A percentile compares a stretch with the other conserved stretches of the same genome.
Conservation (phyloP, 2,329 filamentous ascomycete species). For the Aspergillus texensis region DNA sequence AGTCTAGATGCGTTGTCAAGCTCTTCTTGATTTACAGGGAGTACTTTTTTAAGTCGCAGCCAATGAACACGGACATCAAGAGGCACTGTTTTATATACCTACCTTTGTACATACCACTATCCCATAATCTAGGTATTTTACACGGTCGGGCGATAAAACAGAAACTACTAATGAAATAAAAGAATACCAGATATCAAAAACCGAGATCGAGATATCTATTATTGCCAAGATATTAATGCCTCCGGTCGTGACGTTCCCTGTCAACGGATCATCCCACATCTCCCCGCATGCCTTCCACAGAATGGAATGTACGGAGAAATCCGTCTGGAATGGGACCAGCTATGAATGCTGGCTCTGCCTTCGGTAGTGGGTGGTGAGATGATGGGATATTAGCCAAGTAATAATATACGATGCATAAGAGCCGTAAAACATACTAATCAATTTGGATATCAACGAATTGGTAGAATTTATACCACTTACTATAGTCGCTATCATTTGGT, state of each 20-base stretch:
- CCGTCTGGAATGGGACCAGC: background rate
- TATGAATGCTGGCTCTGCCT: background rate
- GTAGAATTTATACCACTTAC: background rate
- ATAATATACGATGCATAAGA: background rate
- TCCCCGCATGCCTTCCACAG: background rate
- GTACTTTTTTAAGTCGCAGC: background rate
- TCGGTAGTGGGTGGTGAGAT: background rate
- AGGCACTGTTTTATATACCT: background rate
- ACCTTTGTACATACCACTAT: background rate
- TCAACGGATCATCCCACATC: conserved; percentile 1
- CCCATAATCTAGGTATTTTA: background rate
- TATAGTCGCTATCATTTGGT: background rate
- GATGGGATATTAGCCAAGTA: no score
- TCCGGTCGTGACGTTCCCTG: background rate
- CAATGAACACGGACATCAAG: background rate
- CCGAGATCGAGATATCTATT: background rate
- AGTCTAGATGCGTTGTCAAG: background rate
- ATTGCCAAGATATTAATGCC: background rate
- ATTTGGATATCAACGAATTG: background rate
- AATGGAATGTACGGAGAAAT: background rate
- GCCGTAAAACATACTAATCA: background rate
- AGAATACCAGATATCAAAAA: background rate
- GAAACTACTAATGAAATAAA: background rate
- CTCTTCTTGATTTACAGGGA: background rate
- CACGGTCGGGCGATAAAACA: background rate